Evolutionary conservation across 768 basidiomycete species (phyloP).

Genomic region (Agrocybe chaxingu): DNA sequence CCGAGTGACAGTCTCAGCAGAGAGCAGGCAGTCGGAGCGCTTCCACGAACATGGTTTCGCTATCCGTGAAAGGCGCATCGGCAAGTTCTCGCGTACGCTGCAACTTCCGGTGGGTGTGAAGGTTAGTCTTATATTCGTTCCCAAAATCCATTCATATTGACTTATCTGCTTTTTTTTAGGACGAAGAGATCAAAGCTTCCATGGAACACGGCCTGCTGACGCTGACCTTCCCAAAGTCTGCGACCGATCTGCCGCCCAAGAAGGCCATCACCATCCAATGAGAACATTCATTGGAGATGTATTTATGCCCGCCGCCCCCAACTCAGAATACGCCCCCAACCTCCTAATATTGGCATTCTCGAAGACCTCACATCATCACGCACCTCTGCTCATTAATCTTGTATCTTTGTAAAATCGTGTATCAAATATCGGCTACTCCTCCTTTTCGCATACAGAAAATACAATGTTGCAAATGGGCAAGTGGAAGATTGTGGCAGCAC

Average conservation of each 20-base stretch:
- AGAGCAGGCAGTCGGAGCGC: constrained; percentile 34
- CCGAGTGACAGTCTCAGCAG: constrained; percentile 50
- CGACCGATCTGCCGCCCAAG: constrained; percentile 30
- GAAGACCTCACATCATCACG: no score
- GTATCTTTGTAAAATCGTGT: no score
- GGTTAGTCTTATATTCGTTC: constrained; percentile 28
- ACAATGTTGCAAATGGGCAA: no score
- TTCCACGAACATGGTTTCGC: constrained; percentile 38
- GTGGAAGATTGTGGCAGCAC: no score
- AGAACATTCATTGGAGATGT: no score
- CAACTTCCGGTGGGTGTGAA: constrained; percentile 53
- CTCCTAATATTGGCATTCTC: no score
- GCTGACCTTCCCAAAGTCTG: constrained; percentile 49
- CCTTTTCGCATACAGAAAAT: no score
- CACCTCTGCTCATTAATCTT: no score
- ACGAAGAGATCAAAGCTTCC: constrained; percentile 29
- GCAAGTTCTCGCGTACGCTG: constrained; percentile 43
- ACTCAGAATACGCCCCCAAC: no score
- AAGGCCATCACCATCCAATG: constrained; percentile 27
- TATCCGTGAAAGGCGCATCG: constrained; percentile 50
- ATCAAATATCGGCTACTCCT: no score
- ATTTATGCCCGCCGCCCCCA: no score
- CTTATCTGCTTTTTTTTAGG: constrained; percentile 23
- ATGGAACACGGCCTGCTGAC: constrained; percentile 51
- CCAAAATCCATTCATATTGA: constrained; percentile 14